Evolutionary conservation across 495 filamentous ascomycete species (phyloP).

Genomic region (Aspergillus conjunctus): DNA sequence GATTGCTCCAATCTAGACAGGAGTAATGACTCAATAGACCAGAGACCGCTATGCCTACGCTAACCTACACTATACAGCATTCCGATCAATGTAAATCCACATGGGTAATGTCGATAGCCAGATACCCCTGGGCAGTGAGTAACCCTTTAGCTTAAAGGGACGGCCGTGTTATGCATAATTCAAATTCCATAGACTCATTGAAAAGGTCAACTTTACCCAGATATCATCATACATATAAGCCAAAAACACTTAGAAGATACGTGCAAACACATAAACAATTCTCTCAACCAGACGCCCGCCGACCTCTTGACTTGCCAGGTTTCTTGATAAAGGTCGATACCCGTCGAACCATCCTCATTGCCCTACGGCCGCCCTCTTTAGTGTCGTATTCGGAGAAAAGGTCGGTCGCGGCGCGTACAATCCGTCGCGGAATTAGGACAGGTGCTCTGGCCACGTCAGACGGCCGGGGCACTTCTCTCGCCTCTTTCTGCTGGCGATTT

Average conservation of each 20-base stretch:
- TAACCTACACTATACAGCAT: no score
- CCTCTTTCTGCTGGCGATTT: background rate
- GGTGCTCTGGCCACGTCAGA: background rate
- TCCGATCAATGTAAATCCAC: no score
- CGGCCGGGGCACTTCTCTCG: background rate
- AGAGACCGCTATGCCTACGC: no score
- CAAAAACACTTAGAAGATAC: background rate
- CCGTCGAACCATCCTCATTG: background rate
- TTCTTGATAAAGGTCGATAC: background rate
- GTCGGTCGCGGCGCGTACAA: background rate
- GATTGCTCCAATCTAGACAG: no score
- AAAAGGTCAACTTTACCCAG: background rate
- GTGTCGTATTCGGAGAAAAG: background rate
- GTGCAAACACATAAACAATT: background rate
- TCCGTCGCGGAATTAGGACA: background rate
- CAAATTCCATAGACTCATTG: background rate
- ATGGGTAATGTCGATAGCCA: no score
- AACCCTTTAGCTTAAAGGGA: background rate
- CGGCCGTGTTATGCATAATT: background rate
- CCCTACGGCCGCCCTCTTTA: background rate
- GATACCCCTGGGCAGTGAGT: background rate
- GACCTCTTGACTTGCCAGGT: background rate
- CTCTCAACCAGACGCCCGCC: background rate
- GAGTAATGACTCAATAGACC: no score
- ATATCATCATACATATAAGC: conserved; percentile 2